phyloP scores from a whole-genome alignment of 2,329 filamentous ascomycete genomes.

The Aspergillus costaricaensis region DNA sequence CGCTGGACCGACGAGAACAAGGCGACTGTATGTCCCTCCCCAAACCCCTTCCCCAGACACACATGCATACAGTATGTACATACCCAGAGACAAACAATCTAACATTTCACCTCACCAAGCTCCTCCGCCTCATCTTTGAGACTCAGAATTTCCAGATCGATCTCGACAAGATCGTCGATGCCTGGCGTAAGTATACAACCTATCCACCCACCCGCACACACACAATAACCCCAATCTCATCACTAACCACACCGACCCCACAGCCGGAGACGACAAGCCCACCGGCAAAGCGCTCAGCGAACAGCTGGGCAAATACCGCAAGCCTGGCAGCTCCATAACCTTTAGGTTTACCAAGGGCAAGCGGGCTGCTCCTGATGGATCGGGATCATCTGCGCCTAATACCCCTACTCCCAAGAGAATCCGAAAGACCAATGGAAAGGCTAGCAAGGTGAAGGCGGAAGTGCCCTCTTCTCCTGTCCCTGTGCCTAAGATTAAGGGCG shows the following conservation, averaged over 20 bases:
- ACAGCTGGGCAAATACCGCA: background rate
- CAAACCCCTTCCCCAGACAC: background rate
- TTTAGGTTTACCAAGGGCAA: background rate
- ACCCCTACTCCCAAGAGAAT: background rate
- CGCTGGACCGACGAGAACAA: background rate
- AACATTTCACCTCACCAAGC: background rate
- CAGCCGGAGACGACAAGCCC: constrained; percentile 4
- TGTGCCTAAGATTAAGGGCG: too few relatives aligned
- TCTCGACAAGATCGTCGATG: background rate
- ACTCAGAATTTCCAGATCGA: constrained; percentile 4
- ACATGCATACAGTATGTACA: background rate
- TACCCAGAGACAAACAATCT: background rate
- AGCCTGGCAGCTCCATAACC: background rate
- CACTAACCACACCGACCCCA: background rate
- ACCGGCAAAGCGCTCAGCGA: background rate
- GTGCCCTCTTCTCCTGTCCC: background rate
- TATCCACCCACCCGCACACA: too few relatives aligned
- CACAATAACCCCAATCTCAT: background rate
- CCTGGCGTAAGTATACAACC: constrained; percentile 5
- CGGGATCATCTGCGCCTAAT: background rate
- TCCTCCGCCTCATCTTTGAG: constrained; percentile 3
- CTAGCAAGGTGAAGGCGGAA: background rate
- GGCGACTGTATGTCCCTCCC: background rate
- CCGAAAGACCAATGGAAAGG: background rate
- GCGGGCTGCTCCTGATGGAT: background rate